Evolutionary conservation across 176 grass and related monocot genomes (phyloP), one percentile per base, ranked within the genome.

Genomic region (Panicum miliaceum): DNA sequence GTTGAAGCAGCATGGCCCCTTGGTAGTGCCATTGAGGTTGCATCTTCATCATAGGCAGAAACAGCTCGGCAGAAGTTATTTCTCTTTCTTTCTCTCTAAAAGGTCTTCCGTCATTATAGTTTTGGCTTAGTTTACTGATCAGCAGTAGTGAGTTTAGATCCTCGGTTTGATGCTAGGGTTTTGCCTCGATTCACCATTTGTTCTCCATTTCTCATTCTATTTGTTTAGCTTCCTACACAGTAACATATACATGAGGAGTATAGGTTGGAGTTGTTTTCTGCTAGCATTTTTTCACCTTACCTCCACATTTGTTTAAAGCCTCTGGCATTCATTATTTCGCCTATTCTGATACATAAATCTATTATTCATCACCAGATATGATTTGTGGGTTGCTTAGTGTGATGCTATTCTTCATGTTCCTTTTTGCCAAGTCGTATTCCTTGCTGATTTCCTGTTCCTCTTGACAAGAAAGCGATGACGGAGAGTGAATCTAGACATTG

Each of bases 1-100:
- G 93, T 94, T 10, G 96, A 99, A 89, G 96, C 96, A 75, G 93
- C 96, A 74, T 96, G 93, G 96, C 91, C 96, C 29, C 93, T 99
- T 84, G 96, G 93, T 74, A 99, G 91, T 59, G 96, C 96, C 81
- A 94, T 99, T 84, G 96, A 99, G 85, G 88, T 78, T 75, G 96
- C 93, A 88, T 99, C 96, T 81, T 92, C 85, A 72, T 81, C 79
- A 68, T 92, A 97, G 90, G 73, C 37, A 56, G 74, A 82, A 37
- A 84, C 77, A 84, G 74, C 25, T 79, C 64, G 45, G 41, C 59
- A 62, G 52, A 84, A 80, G 75, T 83, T 78, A 45, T 66, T 26
- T 32, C 16, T 8, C 23, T 10, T 51, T 15, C 10, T 66, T 72
- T 47, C 16, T 51, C 14, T 65, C 58, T 72, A 82, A 40, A 40